Percentiles rank a stretch among this genome's conserved stretches.
Conservation (phyloP, 1,139 yeast genomes). For the Yamadazyma songkhlaensis region DNA sequence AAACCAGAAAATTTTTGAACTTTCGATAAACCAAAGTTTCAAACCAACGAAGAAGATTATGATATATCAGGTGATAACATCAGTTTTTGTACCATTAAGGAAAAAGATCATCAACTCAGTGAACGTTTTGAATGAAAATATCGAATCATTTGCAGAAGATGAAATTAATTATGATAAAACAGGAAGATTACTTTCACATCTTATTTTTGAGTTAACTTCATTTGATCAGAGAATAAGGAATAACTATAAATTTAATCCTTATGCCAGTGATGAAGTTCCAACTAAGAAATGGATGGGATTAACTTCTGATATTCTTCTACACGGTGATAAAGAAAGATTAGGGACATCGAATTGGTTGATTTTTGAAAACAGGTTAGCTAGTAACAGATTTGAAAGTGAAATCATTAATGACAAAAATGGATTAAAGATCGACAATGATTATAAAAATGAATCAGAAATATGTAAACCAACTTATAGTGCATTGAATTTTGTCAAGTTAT, state of each 20-base stretch:
- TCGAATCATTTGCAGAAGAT: constrained; percentile 17
- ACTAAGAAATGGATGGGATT: constrained; percentile 54
- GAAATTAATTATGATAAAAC: constrained; percentile 31
- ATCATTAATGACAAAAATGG: constrained; percentile 54
- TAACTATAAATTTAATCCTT: constrained; percentile 56
- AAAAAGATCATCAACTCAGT: constrained; percentile 39
- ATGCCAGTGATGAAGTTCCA: constrained; percentile 29
- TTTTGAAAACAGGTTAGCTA: constrained; percentile 59
- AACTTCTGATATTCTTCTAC: constrained; percentile 51
- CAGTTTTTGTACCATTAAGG: constrained; percentile 51
- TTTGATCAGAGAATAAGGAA: constrained; percentile 58
- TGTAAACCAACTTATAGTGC: constrained; percentile 69
- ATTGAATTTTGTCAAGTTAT: constrained; percentile 54
- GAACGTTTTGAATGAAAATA: constrained; percentile 25
- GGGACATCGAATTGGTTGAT: constrained; percentile 57
- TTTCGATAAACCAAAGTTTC: constrained; percentile 28
- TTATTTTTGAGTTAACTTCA: constrained; percentile 55
- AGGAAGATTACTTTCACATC: constrained; percentile 56
- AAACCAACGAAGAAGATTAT: constrained; percentile 27
- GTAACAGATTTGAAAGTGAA: constrained; percentile 52
- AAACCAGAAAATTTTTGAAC: constrained; percentile 35
- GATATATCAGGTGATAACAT: constrained; percentile 52
- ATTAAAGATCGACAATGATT: constrained; percentile 61
- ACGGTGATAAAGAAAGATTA: constrained; percentile 30
- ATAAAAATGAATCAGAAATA: constrained; percentile 25